A percentile compares a stretch with the other conserved stretches of the same genome.
phyloP scores from a whole-genome alignment of 495 filamentous ascomycete species.

The Acidiella bohemica region DNA sequence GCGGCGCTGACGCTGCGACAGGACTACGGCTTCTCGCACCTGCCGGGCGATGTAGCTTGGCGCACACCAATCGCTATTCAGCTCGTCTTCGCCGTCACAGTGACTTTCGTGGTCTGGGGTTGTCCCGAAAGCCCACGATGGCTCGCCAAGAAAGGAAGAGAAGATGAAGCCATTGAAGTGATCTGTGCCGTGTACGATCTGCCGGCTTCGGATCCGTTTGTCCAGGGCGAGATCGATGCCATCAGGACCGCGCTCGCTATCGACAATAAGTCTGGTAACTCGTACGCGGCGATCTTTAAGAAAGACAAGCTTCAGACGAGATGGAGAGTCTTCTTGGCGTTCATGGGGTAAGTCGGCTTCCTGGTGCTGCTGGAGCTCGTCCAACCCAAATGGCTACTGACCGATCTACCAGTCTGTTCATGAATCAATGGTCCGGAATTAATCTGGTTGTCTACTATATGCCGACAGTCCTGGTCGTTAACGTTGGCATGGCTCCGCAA shows the following conservation, averaged over 20 bases:
- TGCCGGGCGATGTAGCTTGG: slow-evolving; percentile 8
- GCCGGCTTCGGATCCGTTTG: slow-evolving; percentile 1
- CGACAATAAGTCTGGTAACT: slow-evolving; percentile 33
- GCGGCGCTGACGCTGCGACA: not conserved
- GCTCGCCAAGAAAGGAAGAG: slow-evolving; percentile 29
- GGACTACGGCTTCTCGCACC: slow-evolving; percentile 15
- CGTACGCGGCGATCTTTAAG: slow-evolving; percentile 35
- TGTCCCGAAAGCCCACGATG: slow-evolving; percentile 23
- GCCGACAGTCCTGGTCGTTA: slow-evolving; percentile 20
- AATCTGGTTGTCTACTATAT: slow-evolving; percentile 27
- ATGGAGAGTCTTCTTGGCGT: slow-evolving; percentile 37
- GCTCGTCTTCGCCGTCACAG: slow-evolving; percentile 15
- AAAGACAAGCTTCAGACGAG: slow-evolving; percentile 38
- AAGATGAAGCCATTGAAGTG: slow-evolving; percentile 34
- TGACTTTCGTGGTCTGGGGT: slow-evolving; percentile 23
- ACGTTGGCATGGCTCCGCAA: slow-evolving; percentile 21
- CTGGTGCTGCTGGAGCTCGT: too few species aligned
- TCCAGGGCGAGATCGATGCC: slow-evolving; percentile 6
- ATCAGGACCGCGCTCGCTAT: slow-evolving; percentile 34
- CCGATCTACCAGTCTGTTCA: too few species aligned
- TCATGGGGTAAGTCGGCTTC: slow-evolving; percentile 12
- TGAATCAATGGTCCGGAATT: too few species aligned
- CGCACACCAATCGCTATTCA: slow-evolving; percentile 14
- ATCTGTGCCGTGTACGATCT: slow-evolving; percentile 36
- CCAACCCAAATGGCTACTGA: too few species aligned